Conservation (phyloP, 192 early-diverging fungal genomes). For the Obelidium mucronatum region DNA sequence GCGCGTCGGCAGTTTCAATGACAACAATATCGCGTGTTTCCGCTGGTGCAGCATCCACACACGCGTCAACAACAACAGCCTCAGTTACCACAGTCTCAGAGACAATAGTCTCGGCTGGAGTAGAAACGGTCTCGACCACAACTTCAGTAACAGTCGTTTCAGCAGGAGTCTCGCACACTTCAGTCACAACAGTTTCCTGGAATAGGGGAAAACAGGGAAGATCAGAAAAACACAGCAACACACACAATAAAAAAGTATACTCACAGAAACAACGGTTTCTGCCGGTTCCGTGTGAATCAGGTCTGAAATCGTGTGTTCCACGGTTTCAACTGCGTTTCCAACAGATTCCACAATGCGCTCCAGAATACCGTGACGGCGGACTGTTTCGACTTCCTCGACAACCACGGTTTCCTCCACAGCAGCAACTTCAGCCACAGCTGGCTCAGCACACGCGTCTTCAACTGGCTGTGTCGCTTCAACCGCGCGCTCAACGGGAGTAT, state of each 20-base stretch:
- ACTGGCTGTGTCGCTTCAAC: no score
- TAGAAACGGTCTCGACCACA: neutral
- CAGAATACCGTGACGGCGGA: neutral
- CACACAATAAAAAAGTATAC: neutral
- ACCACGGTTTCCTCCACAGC: neutral
- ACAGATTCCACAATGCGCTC: neutral
- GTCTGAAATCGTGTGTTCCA: neutral
- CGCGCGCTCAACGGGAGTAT: no score
- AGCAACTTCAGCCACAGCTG: neutral
- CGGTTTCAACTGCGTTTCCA: neutral
- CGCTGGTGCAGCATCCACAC: neutral
- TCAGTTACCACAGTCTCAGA: neutral
- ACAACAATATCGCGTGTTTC: neutral
- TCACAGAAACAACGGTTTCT: no score
- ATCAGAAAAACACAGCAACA: no score
- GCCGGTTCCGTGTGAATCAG: no score
- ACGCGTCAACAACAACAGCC: neutral
- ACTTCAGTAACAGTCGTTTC: neutral
- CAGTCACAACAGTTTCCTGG: neutral
- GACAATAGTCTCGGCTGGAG: no score
- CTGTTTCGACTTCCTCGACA: neutral
- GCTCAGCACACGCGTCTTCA: neutral
- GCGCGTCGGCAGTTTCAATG: no score
- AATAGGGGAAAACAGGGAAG: no score
- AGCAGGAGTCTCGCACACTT: neutral